These are phyloP conservation scores for Podospora australis DNA, from an alignment of 495 filamentous ascomycete genomes.

Conservation along the genomic window DNA sequence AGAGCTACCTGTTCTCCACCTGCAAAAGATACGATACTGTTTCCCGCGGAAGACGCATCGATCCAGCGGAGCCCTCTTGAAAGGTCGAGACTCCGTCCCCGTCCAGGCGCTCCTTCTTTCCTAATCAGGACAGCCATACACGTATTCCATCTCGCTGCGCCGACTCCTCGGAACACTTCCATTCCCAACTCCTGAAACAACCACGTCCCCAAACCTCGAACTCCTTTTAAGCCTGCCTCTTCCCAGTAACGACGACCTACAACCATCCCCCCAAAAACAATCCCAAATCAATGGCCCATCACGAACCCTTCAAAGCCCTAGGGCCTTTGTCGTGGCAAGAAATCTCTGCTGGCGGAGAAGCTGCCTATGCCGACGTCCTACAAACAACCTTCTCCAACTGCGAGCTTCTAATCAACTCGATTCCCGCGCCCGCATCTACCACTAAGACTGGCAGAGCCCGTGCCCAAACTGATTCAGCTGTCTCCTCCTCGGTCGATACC, in stretches of 20 bases:
- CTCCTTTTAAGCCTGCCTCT: background rate
- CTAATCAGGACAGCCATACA: too few species aligned
- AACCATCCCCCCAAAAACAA: too few species aligned
- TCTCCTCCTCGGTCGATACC: too few species aligned
- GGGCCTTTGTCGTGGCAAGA: slow-evolving; percentile 60
- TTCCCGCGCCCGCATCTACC: slow-evolving; percentile 39
- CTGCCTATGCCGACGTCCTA: slow-evolving; percentile 51
- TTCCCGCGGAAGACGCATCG: too few species aligned
- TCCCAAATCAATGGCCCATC: too few species aligned
- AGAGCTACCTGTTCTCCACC: background rate
- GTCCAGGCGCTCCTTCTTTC: too few species aligned
- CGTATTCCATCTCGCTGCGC: too few species aligned
- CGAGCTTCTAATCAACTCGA: slow-evolving; percentile 67
- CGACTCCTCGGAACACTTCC: too few species aligned
- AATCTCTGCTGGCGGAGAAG: slow-evolving; percentile 38
- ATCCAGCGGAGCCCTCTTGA: too few species aligned
- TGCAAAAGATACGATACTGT: background rate
- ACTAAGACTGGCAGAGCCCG: slow-evolving; percentile 11
- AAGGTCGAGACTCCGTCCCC: too few species aligned
- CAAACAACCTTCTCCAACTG: slow-evolving; percentile 54
- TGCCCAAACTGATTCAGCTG: slow-evolving; percentile 27
- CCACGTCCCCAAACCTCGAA: background rate
- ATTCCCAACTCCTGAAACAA: too few species aligned
- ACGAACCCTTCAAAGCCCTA: slow-evolving; percentile 71
- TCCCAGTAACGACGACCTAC: background rate